Percentiles rank a stretch among this genome's conserved stretches.
phyloP scores from a whole-genome alignment of 164 flowering plant species.

The Amborella trichopoda region DNA sequence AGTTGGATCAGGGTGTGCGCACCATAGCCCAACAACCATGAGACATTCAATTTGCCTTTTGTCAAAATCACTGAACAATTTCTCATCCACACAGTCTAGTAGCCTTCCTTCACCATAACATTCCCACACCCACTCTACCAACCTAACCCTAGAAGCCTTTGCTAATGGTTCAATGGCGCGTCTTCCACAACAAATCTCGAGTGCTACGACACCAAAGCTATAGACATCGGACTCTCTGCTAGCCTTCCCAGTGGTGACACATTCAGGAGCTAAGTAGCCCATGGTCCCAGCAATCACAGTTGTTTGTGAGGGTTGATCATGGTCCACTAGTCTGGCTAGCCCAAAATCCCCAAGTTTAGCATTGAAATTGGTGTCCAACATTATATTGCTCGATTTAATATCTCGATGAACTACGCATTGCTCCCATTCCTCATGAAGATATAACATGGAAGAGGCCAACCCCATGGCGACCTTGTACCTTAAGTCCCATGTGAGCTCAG shows the following conservation, averaged over 20 bases:
- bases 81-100: slow-evolving; percentile 22
- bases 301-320: slow-evolving; percentile 26
- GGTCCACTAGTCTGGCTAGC: slow-evolving; percentile 34
- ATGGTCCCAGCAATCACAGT: slow-evolving; percentile 38
- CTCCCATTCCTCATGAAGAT: slow-evolving; percentile 48
- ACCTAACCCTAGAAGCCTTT: slow-evolving; percentile 11
- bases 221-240: slow-evolving; percentile 42
- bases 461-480: slow-evolving; percentile 34
- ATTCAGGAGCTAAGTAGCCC: slow-evolving; percentile 50
- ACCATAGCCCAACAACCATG: slow-evolving; percentile 31
- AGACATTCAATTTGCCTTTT: slow-evolving; percentile 15
- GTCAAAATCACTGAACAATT: slow-evolving; percentile 12
- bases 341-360: slow-evolving; percentile 49
- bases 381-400: slow-evolving; percentile 38
- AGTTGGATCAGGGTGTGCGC: slow-evolving; percentile 18
- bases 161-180: slow-evolving; percentile 15
- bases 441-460: slow-evolving; percentile 31
- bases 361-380: slow-evolving; percentile 37
- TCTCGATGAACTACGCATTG: slow-evolving; percentile 46
- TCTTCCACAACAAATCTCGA: slow-evolving; percentile 33
- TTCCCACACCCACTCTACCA: slow-evolving; percentile 42
- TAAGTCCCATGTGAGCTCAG: slow-evolving; percentile 15
- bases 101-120: slow-evolving; percentile 22
- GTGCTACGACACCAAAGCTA: slow-evolving; percentile 38
- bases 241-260: slow-evolving; percentile 27